Evolutionary conservation across 352 stramenopile genomes (phyloP).

Genomic region (Pythium graminicola): DNA sequence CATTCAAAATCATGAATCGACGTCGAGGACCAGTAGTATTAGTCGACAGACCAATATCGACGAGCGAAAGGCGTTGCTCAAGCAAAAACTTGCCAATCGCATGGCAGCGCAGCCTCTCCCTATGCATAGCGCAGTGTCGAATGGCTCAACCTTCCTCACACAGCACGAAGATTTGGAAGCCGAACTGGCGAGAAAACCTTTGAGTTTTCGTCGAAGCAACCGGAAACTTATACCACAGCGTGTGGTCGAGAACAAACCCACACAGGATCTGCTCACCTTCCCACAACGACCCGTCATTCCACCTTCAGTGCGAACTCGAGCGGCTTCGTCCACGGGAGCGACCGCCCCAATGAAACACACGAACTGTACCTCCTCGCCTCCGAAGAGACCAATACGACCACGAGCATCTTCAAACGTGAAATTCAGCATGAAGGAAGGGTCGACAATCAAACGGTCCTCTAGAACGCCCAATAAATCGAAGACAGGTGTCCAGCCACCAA

Average conservation of each 20-base stretch:
- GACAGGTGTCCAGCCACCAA: too few species aligned
- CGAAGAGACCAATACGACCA: neutral
- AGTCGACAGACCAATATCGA: slow-evolving; percentile 1
- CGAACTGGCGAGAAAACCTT: neutral
- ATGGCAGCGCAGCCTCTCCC: too few species aligned
- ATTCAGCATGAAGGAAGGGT: neutral
- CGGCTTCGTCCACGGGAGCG: neutral
- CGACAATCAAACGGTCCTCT: neutral
- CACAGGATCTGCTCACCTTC: neutral
- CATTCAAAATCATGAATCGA: slow-evolving; percentile 11
- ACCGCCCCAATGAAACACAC: neutral
- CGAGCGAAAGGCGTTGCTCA: slow-evolving; percentile 36
- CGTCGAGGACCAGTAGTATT: neutral
- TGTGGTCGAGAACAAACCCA: neutral
- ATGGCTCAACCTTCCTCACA: slow-evolving; percentile 22
- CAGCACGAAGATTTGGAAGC: slow-evolving; percentile 20
- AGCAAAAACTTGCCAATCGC: slow-evolving; percentile 29
- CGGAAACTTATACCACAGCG: slow-evolving; percentile 2
- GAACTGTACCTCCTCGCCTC: neutral
- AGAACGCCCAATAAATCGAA: neutral
- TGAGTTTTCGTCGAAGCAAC: neutral
- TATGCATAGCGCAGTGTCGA: neutral
- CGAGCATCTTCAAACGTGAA: neutral
- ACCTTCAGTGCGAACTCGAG: slow-evolving; percentile 7
- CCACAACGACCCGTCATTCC: slow-evolving; percentile 12